Base-by-base conservation (phyloP, 2,329 filamentous ascomycete species). In the Cladorrhinum sp. region DNA sequence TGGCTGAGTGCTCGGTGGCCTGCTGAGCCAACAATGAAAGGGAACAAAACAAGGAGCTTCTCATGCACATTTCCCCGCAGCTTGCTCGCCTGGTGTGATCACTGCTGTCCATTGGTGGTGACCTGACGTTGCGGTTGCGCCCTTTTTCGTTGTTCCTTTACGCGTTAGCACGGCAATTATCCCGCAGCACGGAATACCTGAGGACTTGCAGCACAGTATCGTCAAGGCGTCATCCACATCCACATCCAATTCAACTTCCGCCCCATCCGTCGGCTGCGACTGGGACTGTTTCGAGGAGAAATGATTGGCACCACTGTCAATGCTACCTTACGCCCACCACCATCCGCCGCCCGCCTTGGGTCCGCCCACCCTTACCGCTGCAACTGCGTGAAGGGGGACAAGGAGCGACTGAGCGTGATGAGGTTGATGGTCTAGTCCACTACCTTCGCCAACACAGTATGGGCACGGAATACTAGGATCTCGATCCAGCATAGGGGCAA, bases 401-500 rank as follows among this genome's bases (percentile, higher is more conserved):
- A 16, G 42, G 42, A 18, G 42, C 5, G 42, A 10, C 6, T 46
- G 42, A 46, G 26, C n/a, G n/a, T 14, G 36, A 42, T 42, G 16
- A 42, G 36, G 16, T 26, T 28, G 50, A 33, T n/a, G 10, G 10
- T 30, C 18, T 21, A n/a, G n/a, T n/a, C n/a, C n/a, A n/a, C n/a
- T n/a, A n/a, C n/a, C n/a, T n/a, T n/a, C n/a, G 28, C 24, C 24
- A 39, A 21, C 33, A 21, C 21, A 39, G 53, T 24, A 39, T 18
- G 7, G 18, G 18, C 30, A 36, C 39, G 39, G 49, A 42, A 53
- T 12, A 42, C 57, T 24, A 20, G 33, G 49, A 58, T 58, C 57
- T 58, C 57, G 57, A 58, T 55, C 51, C 28, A 33, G 28, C 18
- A 33, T 33, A 53, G 39, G 60, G 60, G 46, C 28, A 52, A 59